These are phyloP conservation scores for Hordeum pubiflorum DNA, from an alignment of 202 grass and related monocot species.

Conservation along the genomic window DNA sequence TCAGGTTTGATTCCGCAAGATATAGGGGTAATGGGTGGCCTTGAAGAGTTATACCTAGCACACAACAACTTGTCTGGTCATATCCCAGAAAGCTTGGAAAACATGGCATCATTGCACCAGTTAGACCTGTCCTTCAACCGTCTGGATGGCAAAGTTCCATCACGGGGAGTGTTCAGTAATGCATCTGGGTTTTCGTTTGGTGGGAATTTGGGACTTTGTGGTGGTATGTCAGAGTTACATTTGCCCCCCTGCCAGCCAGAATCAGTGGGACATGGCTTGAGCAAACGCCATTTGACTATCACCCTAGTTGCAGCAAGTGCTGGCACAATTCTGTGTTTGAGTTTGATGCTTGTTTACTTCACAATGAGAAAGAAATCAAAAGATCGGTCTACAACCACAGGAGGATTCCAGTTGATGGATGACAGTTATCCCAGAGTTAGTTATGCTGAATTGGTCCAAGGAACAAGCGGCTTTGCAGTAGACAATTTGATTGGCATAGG, in stretches of 20 bases:
- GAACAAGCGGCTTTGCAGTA: not conserved
- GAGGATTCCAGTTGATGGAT: not conserved
- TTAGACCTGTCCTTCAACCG: slow-evolving; percentile 35
- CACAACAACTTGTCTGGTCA: slow-evolving; percentile 16
- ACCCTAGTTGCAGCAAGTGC: not conserved
- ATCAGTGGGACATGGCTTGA: not conserved
- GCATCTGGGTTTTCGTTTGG: not conserved
- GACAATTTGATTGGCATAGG: not conserved
- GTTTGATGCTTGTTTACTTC: not conserved
- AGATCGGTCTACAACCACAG: not conserved
- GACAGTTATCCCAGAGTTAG: not conserved
- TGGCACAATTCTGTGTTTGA: not conserved
- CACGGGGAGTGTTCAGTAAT: slow-evolving; percentile 18
- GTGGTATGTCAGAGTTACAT: slow-evolving; percentile 12
- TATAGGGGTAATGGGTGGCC: not conserved
- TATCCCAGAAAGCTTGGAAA: slow-evolving; percentile 5
- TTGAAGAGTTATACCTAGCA: not conserved
- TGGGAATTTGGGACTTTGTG: slow-evolving; percentile 28
- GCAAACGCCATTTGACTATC: not conserved
- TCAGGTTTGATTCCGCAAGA: slow-evolving; percentile 21
- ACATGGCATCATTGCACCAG: not conserved
- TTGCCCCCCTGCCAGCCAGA: slow-evolving; percentile 16
- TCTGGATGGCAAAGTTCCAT: slow-evolving; percentile 23
- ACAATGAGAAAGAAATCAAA: not conserved
- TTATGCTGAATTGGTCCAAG: not conserved